Evolutionary conservation across 148 eudicot genomes (phyloP), one percentile per base, ranked within the genome.

Genomic region (Polygonum maritimum): DNA sequence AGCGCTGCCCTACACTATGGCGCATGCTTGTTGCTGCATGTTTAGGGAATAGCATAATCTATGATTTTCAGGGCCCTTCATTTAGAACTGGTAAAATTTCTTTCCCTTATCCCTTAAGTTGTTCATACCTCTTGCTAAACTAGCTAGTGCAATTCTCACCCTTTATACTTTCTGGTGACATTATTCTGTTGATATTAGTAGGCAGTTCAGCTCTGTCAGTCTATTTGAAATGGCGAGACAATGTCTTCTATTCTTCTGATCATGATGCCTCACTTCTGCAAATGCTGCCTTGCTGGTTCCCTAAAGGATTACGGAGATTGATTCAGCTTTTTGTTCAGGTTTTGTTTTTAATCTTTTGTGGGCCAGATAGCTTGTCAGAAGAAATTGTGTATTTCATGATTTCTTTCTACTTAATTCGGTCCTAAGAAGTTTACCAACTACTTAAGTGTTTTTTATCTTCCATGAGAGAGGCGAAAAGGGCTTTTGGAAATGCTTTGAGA

Each of bases 291-390:
- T 85, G 86, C 85, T 95, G 99, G 99, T 92, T 92, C 82, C 88
- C 94, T 11, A 90, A 88, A 86, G 85, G 84, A 78, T 83, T 92
- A 54, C 83, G 96, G 81, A 89, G 97, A 84, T 80, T 95, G 74
- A 78, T 92, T 86, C 96, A 95, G 84, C 94, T 95, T 76, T 92
- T 88, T 88, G 91, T 95, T 49, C 96, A 94, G 98, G 98, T 92
- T 76, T 67, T 41, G 75, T 7, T 80, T 73, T 78, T 80, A 54
- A 49, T 41, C 48, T 57, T 74, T 52, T 76, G 44, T 75, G 41
- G 21, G 51, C 44, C 19, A 18, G 12, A 65, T 65, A 65, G 41
- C 40, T 65, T 35, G 8, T 52, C 19, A 2, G 39, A 31, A 26
- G 19, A 57, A 3, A 36, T 35, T 16, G 10, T 67, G 7, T 18